A percentile compares a stretch with the other conserved stretches of the same genome.
These are phyloP conservation scores for Orbilia quercus DNA, from an alignment of 2,329 filamentous ascomycete genomes.

Conservation along the genomic window DNA sequence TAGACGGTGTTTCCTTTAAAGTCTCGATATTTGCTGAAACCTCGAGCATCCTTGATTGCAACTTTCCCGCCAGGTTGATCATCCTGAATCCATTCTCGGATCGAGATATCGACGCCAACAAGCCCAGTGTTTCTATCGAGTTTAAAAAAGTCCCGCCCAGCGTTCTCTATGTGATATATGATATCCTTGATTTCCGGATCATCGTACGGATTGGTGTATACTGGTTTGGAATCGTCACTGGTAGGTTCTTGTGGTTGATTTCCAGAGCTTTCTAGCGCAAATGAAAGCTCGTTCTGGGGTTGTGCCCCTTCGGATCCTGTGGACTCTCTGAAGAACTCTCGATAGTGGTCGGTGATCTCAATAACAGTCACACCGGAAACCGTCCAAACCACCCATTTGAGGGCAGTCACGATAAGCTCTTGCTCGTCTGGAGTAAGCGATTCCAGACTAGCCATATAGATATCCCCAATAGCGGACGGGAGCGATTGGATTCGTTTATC, in stretches of 20 bases:
- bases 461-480: conserved; percentile 38
- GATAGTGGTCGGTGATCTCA: conserved; percentile 38
- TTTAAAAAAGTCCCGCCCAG: conserved; percentile 35
- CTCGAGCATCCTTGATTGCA: conserved; percentile 8
- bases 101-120: conserved; percentile 27
- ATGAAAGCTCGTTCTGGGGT: not conserved
- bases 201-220: conserved; percentile 21
- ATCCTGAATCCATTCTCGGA: conserved; percentile 36
- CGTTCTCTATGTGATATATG: conserved; percentile 36
- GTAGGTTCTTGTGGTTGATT: not conserved
- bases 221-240: not conserved
- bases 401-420: conserved; percentile 34
- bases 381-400: conserved; percentile 40
- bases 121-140: conserved; percentile 29
- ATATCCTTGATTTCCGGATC: conserved; percentile 40
- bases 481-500: conserved; percentile 26
- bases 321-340: conserved; percentile 22
- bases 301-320: not conserved
- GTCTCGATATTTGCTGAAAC: conserved; percentile 35
- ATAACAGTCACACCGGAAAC: conserved; percentile 23
- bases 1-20: conserved; percentile 24
- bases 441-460: conserved; percentile 34
- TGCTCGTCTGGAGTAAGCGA: conserved; percentile 30
- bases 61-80: not conserved
- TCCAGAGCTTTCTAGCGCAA: not conserved